These are phyloP conservation scores for Dendrobium nobile DNA, from an alignment of 106 monocot species.

Conservation along the genomic window DNA sequence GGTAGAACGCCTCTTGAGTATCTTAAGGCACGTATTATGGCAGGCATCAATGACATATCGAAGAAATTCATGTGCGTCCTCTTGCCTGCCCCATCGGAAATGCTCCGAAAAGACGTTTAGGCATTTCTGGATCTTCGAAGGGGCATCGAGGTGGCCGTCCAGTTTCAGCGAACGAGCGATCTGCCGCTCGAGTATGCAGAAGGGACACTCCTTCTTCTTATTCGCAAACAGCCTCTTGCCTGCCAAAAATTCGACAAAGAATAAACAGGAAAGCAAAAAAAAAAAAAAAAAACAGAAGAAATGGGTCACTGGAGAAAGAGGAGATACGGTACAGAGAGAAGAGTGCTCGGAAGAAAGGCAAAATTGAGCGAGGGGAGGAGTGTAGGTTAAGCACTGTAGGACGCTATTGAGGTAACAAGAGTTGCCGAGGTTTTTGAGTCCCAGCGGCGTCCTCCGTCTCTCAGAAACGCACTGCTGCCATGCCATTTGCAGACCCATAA, in stretches of 20 bases:
- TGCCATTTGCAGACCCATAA: constrained; percentile 51
- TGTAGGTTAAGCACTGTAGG: constrained; percentile 92
- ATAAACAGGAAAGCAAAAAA: constrained; percentile 1
- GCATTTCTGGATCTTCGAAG: constrained; percentile 63
- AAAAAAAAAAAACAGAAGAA: background rate
- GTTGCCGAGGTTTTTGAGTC: constrained; percentile 91
- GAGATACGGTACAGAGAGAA: constrained; percentile 42
- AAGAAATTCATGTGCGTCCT: constrained; percentile 96
- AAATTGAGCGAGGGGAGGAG: constrained; percentile 89
- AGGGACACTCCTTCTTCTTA: constrained; percentile 68
- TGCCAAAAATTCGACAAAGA: constrained; percentile 4
- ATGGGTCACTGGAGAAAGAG: background rate
- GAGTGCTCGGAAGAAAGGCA: constrained; percentile 79
- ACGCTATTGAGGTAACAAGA: constrained; percentile 95
- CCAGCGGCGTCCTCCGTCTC: constrained; percentile 54
- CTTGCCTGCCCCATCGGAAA: constrained; percentile 90
- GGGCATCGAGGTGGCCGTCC: constrained; percentile 53
- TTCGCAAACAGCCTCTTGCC: constrained; percentile 42
- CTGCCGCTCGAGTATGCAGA: constrained; percentile 86
- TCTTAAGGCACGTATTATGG: constrained; percentile 56
- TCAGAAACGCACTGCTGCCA: constrained; percentile 36
- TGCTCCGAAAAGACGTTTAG: constrained; percentile 66
- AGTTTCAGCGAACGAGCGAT: constrained; percentile 53
- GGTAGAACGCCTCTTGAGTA: constrained; percentile 31
- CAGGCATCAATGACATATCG: constrained; percentile 89